Conservation (phyloP, 2,329 filamentous ascomycete species). For the Keithomyces neogunnii region DNA sequence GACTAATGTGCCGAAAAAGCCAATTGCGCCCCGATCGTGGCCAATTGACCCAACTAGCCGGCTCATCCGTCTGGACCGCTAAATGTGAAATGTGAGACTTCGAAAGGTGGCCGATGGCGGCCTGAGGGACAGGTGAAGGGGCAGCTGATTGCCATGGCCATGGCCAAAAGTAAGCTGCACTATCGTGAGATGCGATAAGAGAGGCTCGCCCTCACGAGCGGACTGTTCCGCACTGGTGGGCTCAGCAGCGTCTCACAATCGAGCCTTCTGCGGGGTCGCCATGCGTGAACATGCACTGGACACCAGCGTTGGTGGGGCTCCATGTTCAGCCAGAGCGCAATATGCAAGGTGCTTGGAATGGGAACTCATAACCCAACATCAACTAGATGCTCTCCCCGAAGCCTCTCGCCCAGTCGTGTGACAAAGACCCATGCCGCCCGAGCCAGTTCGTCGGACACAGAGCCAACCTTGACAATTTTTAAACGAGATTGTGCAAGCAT, state of each 20-base stretch:
- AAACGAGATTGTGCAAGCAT: slow-evolving; percentile 43
- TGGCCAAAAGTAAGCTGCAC: not conserved
- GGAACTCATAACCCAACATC: slow-evolving; percentile 2
- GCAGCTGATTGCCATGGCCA: no score
- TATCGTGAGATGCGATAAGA: not conserved
- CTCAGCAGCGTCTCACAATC: not conserved
- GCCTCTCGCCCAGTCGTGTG: slow-evolving; percentile 24
- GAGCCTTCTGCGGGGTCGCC: not conserved
- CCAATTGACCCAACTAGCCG: not conserved
- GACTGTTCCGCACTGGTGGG: not conserved
- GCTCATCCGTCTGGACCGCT: not conserved
- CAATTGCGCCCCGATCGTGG: not conserved
- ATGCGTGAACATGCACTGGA: not conserved
- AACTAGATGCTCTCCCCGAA: slow-evolving; percentile 16
- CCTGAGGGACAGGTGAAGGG: not conserved
- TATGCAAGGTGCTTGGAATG: no score
- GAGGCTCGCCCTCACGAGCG: not conserved
- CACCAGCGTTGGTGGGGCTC: slow-evolving; percentile 3
- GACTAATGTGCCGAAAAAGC: not conserved
- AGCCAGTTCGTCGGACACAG: slow-evolving; percentile 21
- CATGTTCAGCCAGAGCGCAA: no score
- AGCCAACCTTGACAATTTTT: slow-evolving; percentile 32
- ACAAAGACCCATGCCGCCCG: slow-evolving; percentile 30
- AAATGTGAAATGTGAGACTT: no score
- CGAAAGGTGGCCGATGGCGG: not conserved